Conservation (phyloP, 2,329 filamentous ascomycete species). For the Akanthomyces lecanii region DNA sequence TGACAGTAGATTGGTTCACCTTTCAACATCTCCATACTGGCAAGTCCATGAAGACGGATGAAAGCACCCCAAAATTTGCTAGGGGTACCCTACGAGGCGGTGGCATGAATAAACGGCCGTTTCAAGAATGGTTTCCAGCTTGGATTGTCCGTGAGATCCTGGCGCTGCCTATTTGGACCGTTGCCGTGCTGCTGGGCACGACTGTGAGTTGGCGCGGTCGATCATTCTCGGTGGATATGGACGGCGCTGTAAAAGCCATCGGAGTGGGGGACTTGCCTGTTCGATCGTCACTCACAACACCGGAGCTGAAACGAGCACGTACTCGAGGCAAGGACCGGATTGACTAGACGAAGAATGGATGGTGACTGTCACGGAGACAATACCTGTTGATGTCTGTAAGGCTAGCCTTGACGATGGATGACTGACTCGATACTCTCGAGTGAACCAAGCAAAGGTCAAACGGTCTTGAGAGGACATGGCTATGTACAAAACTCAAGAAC, state of each 20-base stretch:
- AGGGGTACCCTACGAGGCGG: constrained; percentile 36
- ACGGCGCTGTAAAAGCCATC: constrained; percentile 68
- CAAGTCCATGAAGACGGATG: constrained; percentile 64
- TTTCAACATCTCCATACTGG: constrained; percentile 73
- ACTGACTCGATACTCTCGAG: neutral
- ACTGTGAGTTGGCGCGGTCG: constrained; percentile 85
- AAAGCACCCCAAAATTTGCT: constrained; percentile 72
- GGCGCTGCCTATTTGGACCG: constrained; percentile 84
- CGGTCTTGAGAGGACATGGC: neutral
- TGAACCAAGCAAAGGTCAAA: neutral
- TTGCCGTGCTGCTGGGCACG: constrained; percentile 83
- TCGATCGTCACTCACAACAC: constrained; percentile 16
- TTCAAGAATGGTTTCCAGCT: constrained; percentile 69
- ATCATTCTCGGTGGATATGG: constrained; percentile 73
- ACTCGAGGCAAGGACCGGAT: constrained; percentile 25
- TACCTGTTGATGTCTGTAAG: neutral
- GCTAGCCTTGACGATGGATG: neutral
- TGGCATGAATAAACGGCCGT: constrained; percentile 47
- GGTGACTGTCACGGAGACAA: neutral
- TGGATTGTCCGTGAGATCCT: constrained; percentile 83
- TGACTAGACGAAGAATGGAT: constrained; percentile 19
- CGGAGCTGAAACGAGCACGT: constrained; percentile 23
- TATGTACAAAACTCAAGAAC: neutral
- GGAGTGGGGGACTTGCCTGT: constrained; percentile 17
- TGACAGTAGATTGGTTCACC: constrained; percentile 66